phyloP scores from a whole-genome alignment of 352 stramenopile species.

The Phytophthora pisi region DNA sequence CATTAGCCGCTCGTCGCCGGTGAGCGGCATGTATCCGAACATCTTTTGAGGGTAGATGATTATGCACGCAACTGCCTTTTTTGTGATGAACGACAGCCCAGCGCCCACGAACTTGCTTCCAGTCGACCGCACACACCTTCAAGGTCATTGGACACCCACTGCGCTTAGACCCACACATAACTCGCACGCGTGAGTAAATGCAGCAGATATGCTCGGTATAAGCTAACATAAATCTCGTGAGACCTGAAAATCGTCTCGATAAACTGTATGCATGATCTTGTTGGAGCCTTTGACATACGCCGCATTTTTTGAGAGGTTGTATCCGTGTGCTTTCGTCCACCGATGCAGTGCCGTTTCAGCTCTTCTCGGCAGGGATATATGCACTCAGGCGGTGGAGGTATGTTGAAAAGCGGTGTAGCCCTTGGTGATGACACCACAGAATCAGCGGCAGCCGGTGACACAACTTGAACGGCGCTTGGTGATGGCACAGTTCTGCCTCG shows the following conservation, averaged over 20 bases:
- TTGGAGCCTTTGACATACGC: too few relatives aligned
- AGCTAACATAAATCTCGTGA: too few relatives aligned
- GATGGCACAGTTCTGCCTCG: too few relatives aligned
- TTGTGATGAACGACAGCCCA: conserved; percentile 5
- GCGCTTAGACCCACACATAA: not conserved
- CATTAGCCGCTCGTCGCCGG: not conserved
- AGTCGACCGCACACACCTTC: conserved; percentile 1
- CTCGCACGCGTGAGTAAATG: too few relatives aligned
- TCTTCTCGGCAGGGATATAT: not conserved
- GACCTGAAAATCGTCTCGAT: too few relatives aligned
- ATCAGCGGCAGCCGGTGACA: too few relatives aligned
- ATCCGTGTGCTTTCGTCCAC: not conserved
- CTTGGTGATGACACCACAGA: too few relatives aligned
- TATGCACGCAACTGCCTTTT: not conserved
- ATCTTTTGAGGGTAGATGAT: conserved; percentile 1
- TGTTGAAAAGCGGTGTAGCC: not conserved
- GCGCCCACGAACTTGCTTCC: not conserved
- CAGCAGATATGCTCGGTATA: too few relatives aligned
- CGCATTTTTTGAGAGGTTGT: not conserved
- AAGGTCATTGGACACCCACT: not conserved
- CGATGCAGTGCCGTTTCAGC: not conserved
- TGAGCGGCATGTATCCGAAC: not conserved
- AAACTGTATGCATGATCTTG: not conserved
- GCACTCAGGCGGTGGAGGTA: not conserved
- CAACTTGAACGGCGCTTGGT: too few relatives aligned